Evolutionary conservation across 805 yeast genomes (phyloP), one percentile per base, ranked within the genome.

Genomic region (Pichia ethanolica): DNA sequence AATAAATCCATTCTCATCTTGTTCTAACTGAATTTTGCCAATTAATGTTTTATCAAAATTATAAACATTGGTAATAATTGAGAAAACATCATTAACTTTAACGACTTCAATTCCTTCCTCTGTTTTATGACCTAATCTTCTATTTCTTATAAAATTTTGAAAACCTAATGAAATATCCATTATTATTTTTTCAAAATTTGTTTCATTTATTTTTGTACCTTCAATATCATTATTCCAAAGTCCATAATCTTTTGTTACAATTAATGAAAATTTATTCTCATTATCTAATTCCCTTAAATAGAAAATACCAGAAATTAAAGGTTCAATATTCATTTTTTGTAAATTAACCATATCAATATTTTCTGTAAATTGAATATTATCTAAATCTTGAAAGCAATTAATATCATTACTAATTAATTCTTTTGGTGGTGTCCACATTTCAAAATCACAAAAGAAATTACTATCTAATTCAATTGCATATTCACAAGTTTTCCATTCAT

Each of bases 401-500:
- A 53, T 41, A 13, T 20, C 25, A 32, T 43, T 49, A 30, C 33
- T 28, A 9, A 45, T 28, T 13, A 25, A 30, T 6, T 32, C 32
- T 27, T 35, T 42, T 0, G 46, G 47, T 5, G 12, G 41, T 13
- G 45, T 44, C 52, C 45, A 44, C 52, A 39, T 48, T 12, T 34
- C 33, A 44, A 12, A 38, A 14, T 12, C 1, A 34, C 57, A 54
- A 42, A 54, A 54, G 38, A 42, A 8, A 49, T 54, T 43, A 59
- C 48, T 46, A 53, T 52, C 53, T 20, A 54, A 13, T 4, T 45
- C 49, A 3, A 51, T 39, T 3, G 47, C 38, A 49, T 68, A 68
- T 28, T 59, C 59, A 45, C 72, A 68, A 4, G 69, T 65, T 46
- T 59, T 62, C 46, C 57, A 48, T 49, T 68, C 72, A 13, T 55